A percentile compares a stretch with the other conserved stretches of the same genome.
These are phyloP conservation scores for Oleoguttula mirabilis DNA, from an alignment of 495 filamentous ascomycete species.

Conservation along the genomic window DNA sequence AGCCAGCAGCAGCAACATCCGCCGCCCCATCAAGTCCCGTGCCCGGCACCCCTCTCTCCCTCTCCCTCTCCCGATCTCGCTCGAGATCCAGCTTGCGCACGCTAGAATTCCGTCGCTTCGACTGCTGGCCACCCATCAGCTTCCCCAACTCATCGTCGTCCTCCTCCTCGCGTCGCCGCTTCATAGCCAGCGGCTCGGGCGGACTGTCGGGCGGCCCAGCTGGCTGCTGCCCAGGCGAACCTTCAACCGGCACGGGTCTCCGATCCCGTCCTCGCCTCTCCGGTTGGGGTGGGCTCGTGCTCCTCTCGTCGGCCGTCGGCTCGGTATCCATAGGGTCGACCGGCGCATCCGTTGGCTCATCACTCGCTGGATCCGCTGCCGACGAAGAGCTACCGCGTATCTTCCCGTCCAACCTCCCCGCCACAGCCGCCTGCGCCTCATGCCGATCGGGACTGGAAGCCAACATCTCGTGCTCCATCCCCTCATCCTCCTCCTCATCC, in stretches of 20 bases:
- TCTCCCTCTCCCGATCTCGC: background rate
- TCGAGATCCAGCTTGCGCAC: background rate
- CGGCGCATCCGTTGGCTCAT: conserved; percentile 3
- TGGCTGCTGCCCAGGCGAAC: conserved; percentile 13
- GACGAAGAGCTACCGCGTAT: conserved; percentile 2
- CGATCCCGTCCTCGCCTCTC: conserved; percentile 25
- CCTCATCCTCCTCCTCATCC: conserved; percentile 57
- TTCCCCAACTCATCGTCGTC: conserved; percentile 39
- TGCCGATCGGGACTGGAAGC: conserved; percentile 19
- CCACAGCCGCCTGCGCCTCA: too few species aligned
- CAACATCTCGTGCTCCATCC: conserved; percentile 45
- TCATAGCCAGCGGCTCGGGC: conserved; percentile 26
- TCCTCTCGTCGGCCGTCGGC: conserved; percentile 1
- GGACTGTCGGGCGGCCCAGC: conserved; percentile 6
- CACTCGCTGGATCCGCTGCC: conserved; percentile 4
- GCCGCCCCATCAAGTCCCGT: too few species aligned
- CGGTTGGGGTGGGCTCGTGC: conserved; percentile 1
- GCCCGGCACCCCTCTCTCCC: background rate
- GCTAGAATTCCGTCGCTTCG: conserved; percentile 26
- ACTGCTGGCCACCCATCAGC: conserved; percentile 26
- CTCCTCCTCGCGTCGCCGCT: conserved; percentile 75
- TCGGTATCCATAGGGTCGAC: conserved; percentile 1
- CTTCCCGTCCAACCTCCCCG: background rate
- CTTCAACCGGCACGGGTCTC: conserved; percentile 5
- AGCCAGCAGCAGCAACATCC: too few species aligned